Percentiles rank a stretch among this genome's conserved stretches.
Evolutionary conservation across 495 filamentous ascomycete species (phyloP).

Genomic region (Ramalina intermedia): DNA sequence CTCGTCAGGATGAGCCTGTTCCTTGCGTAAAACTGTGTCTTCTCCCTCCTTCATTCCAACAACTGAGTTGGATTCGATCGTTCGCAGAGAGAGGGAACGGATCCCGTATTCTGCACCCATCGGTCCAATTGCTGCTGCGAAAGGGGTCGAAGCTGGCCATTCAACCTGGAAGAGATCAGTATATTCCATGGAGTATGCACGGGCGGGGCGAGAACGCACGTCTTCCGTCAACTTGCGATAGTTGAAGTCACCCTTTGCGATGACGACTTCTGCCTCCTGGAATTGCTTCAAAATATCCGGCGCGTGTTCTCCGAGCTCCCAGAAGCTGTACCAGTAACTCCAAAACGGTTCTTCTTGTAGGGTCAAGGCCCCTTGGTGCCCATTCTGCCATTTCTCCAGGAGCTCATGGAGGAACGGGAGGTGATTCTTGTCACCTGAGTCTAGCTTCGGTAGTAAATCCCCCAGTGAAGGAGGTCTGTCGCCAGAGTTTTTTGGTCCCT

Average conservation of each 20-base stretch:
- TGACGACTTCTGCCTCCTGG: conserved; percentile 71
- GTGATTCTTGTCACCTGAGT: too few relatives aligned
- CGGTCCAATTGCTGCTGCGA: conserved; percentile 73
- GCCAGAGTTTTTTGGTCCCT: too few relatives aligned
- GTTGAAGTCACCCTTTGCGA: conserved; percentile 95
- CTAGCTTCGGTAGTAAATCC: too few relatives aligned
- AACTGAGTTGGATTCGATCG: conserved; percentile 90
- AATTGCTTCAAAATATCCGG: conserved; percentile 58
- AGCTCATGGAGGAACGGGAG: too few relatives aligned
- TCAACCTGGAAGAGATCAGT: conserved; percentile 33
- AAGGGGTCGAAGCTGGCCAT: conserved; percentile 82
- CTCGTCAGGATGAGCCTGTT: too few relatives aligned
- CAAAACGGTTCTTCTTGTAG: conserved; percentile 77
- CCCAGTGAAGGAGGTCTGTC: too few relatives aligned
- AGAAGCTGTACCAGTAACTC: conserved; percentile 74
- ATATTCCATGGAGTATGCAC: conserved; percentile 16
- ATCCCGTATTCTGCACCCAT: conserved; percentile 67
- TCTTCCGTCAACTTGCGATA: conserved; percentile 85
- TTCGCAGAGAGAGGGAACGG: conserved; percentile 71
- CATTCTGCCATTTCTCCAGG: too few relatives aligned
- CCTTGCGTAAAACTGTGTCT: conserved; percentile 53
- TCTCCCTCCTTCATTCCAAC: conserved; percentile 35
- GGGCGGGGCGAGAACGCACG: conserved; percentile 28
- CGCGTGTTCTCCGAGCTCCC: conserved; percentile 59
- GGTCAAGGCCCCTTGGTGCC: conserved; percentile 52